Base-by-base conservation (phyloP, 495 filamentous ascomycete species). In the Xylaria telfairii region DNA sequence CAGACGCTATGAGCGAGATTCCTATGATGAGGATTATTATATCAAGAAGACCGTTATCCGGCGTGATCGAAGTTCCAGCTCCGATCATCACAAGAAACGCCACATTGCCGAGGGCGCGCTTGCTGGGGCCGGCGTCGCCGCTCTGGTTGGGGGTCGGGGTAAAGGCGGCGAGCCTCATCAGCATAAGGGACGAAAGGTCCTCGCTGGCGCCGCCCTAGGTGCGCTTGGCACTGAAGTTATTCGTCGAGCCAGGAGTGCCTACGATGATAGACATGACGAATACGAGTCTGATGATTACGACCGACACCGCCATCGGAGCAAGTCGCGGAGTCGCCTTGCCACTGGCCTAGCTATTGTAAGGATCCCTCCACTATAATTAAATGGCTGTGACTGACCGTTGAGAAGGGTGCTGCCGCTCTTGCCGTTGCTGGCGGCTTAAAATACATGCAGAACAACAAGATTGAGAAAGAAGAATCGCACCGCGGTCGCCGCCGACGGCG, bases 41-140 rank as follows among this genome's bases (percentile, higher is more conserved):
- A 70, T 78, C 53, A 81, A 81, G 68, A 81, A 82, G 67, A 83
- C 82, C 13, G 74, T 85, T 60, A 75, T 81, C 61, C 80, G 71
- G 15, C 79, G 83, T 56, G 83, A 87, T 47, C 89, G 90, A 69
- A 89, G 87, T 64, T 83, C 87, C 0, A 87, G 86, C 74, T 86
- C 86, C 6, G 76, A 77, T 19, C 81, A 88, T 71, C 90, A 93
- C 77, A 91, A 89, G 77, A 87, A 88, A 74, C 91, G 92, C 41
- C 93, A 96, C 78, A 78, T 97, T n/a, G 93, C 92, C 30, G 93
- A 95, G 82, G 94, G 94, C 44, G 93, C 93, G 30, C 81, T 95
- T 42, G 91, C 92, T 57, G 94, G 93, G 17, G 87, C 92, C 46
- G 94, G 91, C 68, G 87, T 90, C 9, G 91, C 91, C 4, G 93